Base-by-base conservation (phyloP, 2,329 filamentous ascomycete genomes). In the Alternaria infectoria region DNA sequence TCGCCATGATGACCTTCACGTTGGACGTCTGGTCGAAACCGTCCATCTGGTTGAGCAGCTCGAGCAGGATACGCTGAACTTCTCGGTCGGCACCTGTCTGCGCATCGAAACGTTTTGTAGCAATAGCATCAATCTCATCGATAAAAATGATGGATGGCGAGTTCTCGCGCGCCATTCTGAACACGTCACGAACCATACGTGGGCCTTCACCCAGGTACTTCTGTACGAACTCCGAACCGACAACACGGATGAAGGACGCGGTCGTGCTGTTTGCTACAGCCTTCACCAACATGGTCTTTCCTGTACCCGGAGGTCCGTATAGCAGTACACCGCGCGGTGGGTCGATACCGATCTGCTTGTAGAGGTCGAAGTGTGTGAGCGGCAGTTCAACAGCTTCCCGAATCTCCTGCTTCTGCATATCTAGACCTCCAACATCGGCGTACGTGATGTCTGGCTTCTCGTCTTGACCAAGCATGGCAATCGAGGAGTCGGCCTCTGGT, bases 361-460 rank as follows among this genome's bases (percentile, higher is more conserved):
- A 99, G 40, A 98, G 90, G 81, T 98, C 95, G 81, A 98, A 98
- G 81, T 98, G 96, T 66, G 95, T 97, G 74, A 99, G 86, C 32
- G 96, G 96, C 69, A 99, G 86, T 86, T 99, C 96, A 57, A 99
- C 96, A 11, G 96, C 96, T 83, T 99, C 96, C 70, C 96, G 89
- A 69, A 99, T 99, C 83, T 99, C 96, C 84, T 99, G 96, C 86
- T 99, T 99, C 84, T 99, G 96, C 96, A 99, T 99, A 77, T 99
- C 96, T 70, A 98, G 84, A 52, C 96, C 96, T 85, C 96, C 96
- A 66, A 99, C 96, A 81, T 99, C 96, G 66, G 94, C 95, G 76
- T 99, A 99, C 46, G 94, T 97, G 64, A 99, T 93, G 81, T 99
- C 96, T 32, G 96, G 96, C 87, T 98, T 99, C 87, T 99, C 96